Base-by-base conservation (phyloP, 176 grass and related monocot genomes). In the Bothriochloa decipiens region DNA sequence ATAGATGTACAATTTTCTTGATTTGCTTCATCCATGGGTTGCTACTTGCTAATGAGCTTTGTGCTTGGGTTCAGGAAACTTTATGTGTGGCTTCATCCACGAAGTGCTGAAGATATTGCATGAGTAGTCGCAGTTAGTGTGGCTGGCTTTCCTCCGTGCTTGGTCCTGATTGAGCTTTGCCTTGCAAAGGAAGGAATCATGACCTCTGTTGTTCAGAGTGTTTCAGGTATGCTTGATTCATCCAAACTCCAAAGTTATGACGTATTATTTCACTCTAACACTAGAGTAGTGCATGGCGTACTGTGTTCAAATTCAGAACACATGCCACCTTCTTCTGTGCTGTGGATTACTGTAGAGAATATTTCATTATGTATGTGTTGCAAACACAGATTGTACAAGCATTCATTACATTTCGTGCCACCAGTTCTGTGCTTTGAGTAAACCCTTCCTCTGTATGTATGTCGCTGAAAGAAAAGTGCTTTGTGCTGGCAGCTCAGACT, bases 221-320 rank as follows among this genome's bases (percentile, higher is more conserved):
- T 80, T 75, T 84, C 89, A 81, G 89, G 89, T 91, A 80, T 76
- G 69, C 3, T 62, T 77, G 23, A 55, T 75, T 45, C 61, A 25
- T 32, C 29, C 29, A 32, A 32, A 32, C 29, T 58, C 58, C 2
- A 68, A 12, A 69, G 50, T 53, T 45, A 17, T 74, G 9, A 20
- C 23, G 18, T 78, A 13, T 41, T 40, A 5, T 75, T 82, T 68
- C 18, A 68, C n/a, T n/a, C 1, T 63, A 37, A 22, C 25, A 17
- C 37, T 74, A 7, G 28, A 53, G 0, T 26, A 58, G 0, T n/a
- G 20, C 45, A 6, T 27, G 26, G 9, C 20, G n/a, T 55, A 53
- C 15, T 77, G 4, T 61, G 1, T 50, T 5, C 47, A 3, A 0
- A 43, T 28, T 71, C 16, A 0, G n/a, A 62, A 58, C 18, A 10